These are phyloP conservation scores for Neurospora tetraspora DNA, from an alignment of 495 filamentous ascomycete genomes.

Conservation along the genomic window DNA sequence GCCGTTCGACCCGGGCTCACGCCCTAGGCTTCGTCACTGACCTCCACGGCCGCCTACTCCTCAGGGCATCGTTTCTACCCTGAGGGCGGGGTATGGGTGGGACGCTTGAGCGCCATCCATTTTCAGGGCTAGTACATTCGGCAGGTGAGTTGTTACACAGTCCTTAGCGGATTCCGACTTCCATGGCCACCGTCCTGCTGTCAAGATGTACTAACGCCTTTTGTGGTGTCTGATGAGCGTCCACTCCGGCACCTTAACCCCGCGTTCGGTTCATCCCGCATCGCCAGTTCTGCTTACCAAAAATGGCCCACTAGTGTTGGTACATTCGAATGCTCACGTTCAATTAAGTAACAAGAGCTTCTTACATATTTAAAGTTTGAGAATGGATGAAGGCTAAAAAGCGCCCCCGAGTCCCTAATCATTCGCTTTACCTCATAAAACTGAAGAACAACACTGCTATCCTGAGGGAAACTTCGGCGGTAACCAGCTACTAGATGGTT, in stretches of 20 bases:
- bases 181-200: slow-evolving; percentile 54
- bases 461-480: slow-evolving; percentile 66
- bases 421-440: slow-evolving; percentile 75
- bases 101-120: slow-evolving; percentile 59
- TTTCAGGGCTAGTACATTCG: slow-evolving; percentile 56
- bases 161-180: slow-evolving; percentile 57
- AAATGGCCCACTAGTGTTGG: slow-evolving; percentile 56
- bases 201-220: slow-evolving; percentile 55
- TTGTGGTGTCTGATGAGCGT: slow-evolving; percentile 63
- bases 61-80: slow-evolving; percentile 47
- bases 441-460: slow-evolving; percentile 63
- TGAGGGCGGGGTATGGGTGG: slow-evolving; percentile 53
- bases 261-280: slow-evolving; percentile 60
- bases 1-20: slow-evolving; percentile 57
- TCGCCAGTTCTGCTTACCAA: slow-evolving; percentile 63
- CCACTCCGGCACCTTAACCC: slow-evolving; percentile 62
- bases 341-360: slow-evolving; percentile 61
- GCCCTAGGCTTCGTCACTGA: slow-evolving; percentile 49
- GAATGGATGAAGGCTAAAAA: slow-evolving; percentile 65
- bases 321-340: slow-evolving; percentile 61
- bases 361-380: slow-evolving; percentile 72
- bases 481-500: slow-evolving; percentile 62
- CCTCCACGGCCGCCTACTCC: slow-evolving; percentile 22
- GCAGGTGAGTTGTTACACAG: slow-evolving; percentile 54
- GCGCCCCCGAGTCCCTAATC: slow-evolving; percentile 66